Percentiles rank a stretch among this genome's conserved stretches.
Conservation (phyloP, 257 asterid genomes). For the Solanum corneliomulleri region DNA sequence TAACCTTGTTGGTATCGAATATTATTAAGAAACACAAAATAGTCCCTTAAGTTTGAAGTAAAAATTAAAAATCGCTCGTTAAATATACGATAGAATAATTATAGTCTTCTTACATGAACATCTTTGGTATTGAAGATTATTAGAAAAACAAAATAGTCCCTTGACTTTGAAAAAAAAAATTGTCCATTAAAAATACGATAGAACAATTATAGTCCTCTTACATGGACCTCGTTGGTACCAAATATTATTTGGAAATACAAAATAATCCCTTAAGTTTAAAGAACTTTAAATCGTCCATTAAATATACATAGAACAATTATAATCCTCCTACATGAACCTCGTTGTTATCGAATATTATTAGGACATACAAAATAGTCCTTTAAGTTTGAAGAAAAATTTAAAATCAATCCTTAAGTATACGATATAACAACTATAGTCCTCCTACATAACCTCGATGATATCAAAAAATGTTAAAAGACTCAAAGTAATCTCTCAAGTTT, state of each 20-base stretch:
- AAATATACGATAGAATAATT: background rate
- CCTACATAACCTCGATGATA: background rate
- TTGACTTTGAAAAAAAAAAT: background rate
- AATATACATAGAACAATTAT: too few species aligned
- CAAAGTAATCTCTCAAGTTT: background rate
- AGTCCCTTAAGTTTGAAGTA: background rate
- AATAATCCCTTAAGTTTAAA: background rate
- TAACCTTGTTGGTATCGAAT: background rate
- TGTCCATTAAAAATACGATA: background rate
- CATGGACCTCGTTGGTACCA: background rate
- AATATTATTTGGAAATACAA: background rate
- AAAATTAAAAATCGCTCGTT: background rate
- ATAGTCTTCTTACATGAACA: background rate
- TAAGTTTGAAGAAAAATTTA: too few species aligned
- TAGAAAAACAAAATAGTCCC: background rate
- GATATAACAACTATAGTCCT: too few species aligned
- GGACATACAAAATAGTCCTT: too few species aligned
- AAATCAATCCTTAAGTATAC: too few species aligned
- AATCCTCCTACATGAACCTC: background rate
- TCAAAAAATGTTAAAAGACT: too few species aligned
- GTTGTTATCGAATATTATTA: too few species aligned
- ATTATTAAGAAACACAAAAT: background rate
- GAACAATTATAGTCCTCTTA: background rate
- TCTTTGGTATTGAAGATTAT: background rate
- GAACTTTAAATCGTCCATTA: too few species aligned